Evolutionary conservation across 768 basidiomycete genomes (phyloP).

Genomic region (Tricholoma flavovirens): DNA sequence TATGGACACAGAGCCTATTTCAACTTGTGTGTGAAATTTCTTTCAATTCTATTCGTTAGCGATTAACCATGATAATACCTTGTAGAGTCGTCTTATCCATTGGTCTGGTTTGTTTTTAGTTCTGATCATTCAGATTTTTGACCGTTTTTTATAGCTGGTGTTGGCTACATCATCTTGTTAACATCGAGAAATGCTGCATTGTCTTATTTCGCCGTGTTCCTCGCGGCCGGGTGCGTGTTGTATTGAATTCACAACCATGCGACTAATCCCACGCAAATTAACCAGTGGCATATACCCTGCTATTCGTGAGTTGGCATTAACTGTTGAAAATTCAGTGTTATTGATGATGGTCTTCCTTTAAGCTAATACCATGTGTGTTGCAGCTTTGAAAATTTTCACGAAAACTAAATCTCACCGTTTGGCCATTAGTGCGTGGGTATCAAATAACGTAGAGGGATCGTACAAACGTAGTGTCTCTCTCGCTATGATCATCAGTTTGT

Average conservation of each 20-base stretch:
- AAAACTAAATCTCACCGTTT: neutral
- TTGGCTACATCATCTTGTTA: slow-evolving; percentile 69
- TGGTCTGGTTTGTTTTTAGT: slow-evolving; percentile 22
- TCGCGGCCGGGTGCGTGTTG: slow-evolving; percentile 56
- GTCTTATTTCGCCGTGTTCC: slow-evolving; percentile 67
- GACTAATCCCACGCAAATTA: neutral
- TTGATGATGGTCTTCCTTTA: neutral
- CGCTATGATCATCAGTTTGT: slow-evolving; percentile 66
- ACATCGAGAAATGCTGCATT: slow-evolving; percentile 54
- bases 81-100: slow-evolving; percentile 31
- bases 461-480: slow-evolving; percentile 72
- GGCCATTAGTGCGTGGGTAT: slow-evolving; percentile 44
- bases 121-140: slow-evolving; percentile 2
- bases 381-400: neutral
- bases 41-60: neutral
- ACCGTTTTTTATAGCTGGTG: slow-evolving; percentile 35
- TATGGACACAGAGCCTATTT: slow-evolving; percentile 54
- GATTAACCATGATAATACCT: neutral
- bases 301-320: slow-evolving; percentile 43
- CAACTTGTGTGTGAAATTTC: slow-evolving; percentile 45
- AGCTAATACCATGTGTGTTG: slow-evolving; percentile 53
- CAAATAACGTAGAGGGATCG: slow-evolving; percentile 69
- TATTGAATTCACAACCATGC: neutral
- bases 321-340: neutral
- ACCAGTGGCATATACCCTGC: slow-evolving; percentile 68